phyloP scores from a whole-genome alignment of 768 basidiomycete species.

The Boletus pseudo-olivaceus region DNA sequence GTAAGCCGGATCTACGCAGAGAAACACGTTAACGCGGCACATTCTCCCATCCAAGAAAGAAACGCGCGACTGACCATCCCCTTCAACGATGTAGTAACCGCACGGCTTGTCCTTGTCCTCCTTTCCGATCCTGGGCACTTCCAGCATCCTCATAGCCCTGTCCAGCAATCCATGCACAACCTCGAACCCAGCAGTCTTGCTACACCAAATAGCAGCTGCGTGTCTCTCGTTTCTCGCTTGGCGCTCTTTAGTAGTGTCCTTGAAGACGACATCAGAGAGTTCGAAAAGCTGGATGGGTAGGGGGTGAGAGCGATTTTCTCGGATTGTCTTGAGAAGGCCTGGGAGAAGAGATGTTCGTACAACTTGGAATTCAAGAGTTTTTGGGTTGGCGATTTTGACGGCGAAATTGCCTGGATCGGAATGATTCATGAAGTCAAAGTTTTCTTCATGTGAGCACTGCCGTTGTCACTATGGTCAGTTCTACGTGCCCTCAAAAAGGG shows the following conservation, averaged over 20 bases:
- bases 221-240: constrained; percentile 86
- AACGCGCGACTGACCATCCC: constrained; percentile 57
- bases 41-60: neutral
- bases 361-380: constrained; percentile 96
- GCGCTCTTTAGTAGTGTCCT: constrained; percentile 73
- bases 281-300: constrained; percentile 95
- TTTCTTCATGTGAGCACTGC: constrained; percentile 98
- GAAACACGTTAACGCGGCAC: constrained; percentile 4
- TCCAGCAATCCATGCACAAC: constrained; percentile 93
- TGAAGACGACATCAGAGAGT: constrained; percentile 88
- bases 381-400: constrained; percentile 93
- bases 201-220: constrained; percentile 92
- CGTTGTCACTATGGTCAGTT: constrained; percentile 3
- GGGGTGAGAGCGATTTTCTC: constrained; percentile 92
- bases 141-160: constrained; percentile 93
- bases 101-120: constrained; percentile 51
- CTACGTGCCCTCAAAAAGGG: neutral
- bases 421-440: constrained; percentile 91
- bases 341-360: constrained; percentile 95
- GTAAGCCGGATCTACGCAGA: constrained; percentile 74
- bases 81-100: constrained; percentile 92
- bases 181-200: constrained; percentile 96
- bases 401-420: constrained; percentile 76
- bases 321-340: constrained; percentile 92
- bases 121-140: constrained; percentile 74